Evolutionary conservation across 2,329 filamentous ascomycete genomes (phyloP).

Genomic region (Aureobasidium sp.): DNA sequence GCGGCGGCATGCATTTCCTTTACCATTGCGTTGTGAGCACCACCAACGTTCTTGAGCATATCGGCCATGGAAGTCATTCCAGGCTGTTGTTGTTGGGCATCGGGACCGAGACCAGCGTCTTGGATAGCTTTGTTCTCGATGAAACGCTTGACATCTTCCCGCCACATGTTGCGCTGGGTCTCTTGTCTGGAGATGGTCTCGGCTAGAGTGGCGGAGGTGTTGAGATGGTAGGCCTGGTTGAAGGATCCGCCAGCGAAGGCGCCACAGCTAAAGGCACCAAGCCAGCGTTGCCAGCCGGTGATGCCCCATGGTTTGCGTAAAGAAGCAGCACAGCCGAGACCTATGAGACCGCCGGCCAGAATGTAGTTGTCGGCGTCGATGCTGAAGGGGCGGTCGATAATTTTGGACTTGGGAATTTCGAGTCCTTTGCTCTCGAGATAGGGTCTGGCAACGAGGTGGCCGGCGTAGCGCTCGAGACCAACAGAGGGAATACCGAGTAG

Average conservation of each 20-base stretch:
- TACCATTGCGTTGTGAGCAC: background rate
- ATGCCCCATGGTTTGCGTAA: slow-evolving; percentile 6
- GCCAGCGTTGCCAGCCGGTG: slow-evolving; percentile 15
- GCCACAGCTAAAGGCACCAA: slow-evolving; percentile 16
- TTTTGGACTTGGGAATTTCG: slow-evolving; percentile 12
- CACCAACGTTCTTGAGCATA: background rate
- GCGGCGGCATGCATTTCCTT: background rate
- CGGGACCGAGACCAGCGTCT: background rate
- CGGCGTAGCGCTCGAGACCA: background rate
- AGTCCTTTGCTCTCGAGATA: slow-evolving; percentile 17
- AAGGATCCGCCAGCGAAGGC: background rate
- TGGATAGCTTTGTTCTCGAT: background rate
- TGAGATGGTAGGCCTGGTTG: slow-evolving; percentile 6
- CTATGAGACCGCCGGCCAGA: slow-evolving; percentile 9
- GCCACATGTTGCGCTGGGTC: background rate
- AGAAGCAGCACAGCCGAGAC: slow-evolving; percentile 5
- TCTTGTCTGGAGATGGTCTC: background rate
- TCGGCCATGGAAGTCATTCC: slow-evolving; percentile 5
- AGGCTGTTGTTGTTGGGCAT: background rate
- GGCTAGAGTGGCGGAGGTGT: background rate
- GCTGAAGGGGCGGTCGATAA: slow-evolving; percentile 12
- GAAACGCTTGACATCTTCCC: slow-evolving; percentile 6
- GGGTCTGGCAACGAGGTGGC: slow-evolving; percentile 8
- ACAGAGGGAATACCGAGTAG: background rate
- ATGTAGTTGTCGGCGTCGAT: slow-evolving; percentile 18